Base-by-base conservation (phyloP, 306 rosid species). In the Boehmeria nivea region DNA sequence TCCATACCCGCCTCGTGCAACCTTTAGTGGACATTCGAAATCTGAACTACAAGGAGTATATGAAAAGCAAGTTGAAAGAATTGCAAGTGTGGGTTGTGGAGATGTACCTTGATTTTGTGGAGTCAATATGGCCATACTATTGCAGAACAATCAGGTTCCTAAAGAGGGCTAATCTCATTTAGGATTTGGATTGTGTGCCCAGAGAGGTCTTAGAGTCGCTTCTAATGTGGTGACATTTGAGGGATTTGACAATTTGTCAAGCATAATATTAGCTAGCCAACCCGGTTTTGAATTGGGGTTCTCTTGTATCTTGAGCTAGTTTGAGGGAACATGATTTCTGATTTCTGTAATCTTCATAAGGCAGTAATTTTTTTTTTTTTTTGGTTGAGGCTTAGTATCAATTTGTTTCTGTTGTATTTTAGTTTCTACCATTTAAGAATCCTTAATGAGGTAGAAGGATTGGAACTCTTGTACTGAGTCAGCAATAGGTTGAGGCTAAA, bases 101-200 rank as follows among this genome's bases (percentile, higher is more conserved):
- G 76, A 76, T 36, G 73, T 82, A 80, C 68, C 82, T 82, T 25
- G 96, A 88, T 67, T 84, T 61, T 54, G 71, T 82, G 60, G 96
- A 88, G 72, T 85, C 78, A 37, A 78, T 84, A 71, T 88, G 96
- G 96, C 96, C 96, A 26, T 76, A 58, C 61, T 88, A 88, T 57
- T 82, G 88, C 71, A 67, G 94, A 63, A 46, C 84, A 40, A 82
- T 88, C 54, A 85, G 96, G 62, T 85, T 84, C 72, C 66, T 88
- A 25, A 88, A 80, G 78, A 82, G 76, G 63, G 83, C 96, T 40
- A 78, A 88, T 80, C 88, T 88, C 53, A 78, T 84, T 70, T 88
- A 76, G 67, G 54, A 48, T 53, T 74, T 47, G 54, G 57, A 54
- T 65, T 19, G 46, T 33, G 43, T 42, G 28, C 46, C 19, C 48